Conservation (phyloP, 768 basidiomycete genomes). For the Hortiboletus flavorubellus region DNA sequence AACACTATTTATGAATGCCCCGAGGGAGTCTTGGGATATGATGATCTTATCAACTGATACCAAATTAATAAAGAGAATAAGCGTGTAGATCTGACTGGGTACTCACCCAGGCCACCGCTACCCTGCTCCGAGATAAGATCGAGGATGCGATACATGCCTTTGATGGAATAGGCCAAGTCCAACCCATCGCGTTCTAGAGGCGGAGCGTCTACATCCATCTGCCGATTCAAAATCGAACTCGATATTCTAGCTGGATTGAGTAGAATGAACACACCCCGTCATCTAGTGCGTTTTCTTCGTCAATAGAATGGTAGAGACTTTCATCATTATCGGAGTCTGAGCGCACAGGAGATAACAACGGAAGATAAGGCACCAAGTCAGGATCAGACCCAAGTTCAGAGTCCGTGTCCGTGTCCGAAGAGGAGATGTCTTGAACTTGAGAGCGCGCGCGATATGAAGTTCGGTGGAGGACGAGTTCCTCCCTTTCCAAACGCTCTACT, state of each 20-base stretch:
- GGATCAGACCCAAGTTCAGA: background rate
- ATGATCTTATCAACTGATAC: conserved; percentile 58
- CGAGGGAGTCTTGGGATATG: conserved; percentile 50
- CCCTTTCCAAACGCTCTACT: conserved; percentile 9
- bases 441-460: background rate
- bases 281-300: conserved; percentile 3
- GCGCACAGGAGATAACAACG: background rate
- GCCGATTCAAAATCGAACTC: background rate
- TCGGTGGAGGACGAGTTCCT: background rate
- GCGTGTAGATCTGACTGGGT: background rate
- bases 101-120: conserved; percentile 49
- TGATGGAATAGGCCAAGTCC: conserved; percentile 32
- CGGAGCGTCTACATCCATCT: conserved; percentile 20
- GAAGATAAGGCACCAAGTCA: background rate
- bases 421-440: background rate
- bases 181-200: conserved; percentile 7
- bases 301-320: conserved; percentile 14
- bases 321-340: background rate
- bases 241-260: background rate
- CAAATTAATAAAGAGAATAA: background rate
- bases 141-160: conserved; percentile 50
- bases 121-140: conserved; percentile 52
- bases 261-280: conserved; percentile 11
- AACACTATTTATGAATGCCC: conserved; percentile 45
- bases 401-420: conserved; percentile 5